Evolutionary conservation across 208 protist species (phyloP), one percentile per base, ranked within the genome.

Genomic region (Strigomonas culicis): DNA sequence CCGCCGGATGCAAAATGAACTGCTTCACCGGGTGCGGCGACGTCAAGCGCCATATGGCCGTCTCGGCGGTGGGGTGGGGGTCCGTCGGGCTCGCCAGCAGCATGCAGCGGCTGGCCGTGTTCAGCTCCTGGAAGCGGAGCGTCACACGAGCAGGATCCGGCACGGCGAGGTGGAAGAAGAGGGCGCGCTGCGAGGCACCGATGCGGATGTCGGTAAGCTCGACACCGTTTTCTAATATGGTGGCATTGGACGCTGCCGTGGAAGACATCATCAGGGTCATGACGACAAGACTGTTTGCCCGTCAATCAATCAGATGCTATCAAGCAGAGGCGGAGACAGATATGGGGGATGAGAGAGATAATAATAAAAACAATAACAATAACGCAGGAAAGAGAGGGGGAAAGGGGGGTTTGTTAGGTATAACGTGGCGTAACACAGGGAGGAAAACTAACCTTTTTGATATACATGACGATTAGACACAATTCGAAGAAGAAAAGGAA

Each of bases 71-170:
- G 4, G 88, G 88, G 15, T 79, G 63, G 3, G 69, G 31, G 32
- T 87, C 81, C 17, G 57, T 79, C 36, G 84, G 84, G 66, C 84
- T 94, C 30, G 89, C 63, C 43, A 94, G 70, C 39, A 97, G 63
- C 13, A 79, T 68, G 60, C 88, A 95, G 25, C 86, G 78, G 32
- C 83, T 77, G 1, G 84, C 82, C 21, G 72, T 84, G 72, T 90
- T 93, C 36, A 78, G 81, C 73, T 97, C 88, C 59, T 90, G 86
- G 70, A 93, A 80, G 19, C 79, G 72, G 31, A 97, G 72, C 24
- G 72, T 85, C 22, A 95, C 69, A 34, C 83, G 74, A 22, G 63
- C 75, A 7, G 77, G 75, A 24, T 80, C 62, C 8, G 62, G 44
- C 2, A 93, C 51, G 1, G 59, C 32, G 36, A 96, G 76, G 17